phyloP scores from a whole-genome alignment of 1,284 basidiomycete species.

The Hemileia vastatrix region DNA sequence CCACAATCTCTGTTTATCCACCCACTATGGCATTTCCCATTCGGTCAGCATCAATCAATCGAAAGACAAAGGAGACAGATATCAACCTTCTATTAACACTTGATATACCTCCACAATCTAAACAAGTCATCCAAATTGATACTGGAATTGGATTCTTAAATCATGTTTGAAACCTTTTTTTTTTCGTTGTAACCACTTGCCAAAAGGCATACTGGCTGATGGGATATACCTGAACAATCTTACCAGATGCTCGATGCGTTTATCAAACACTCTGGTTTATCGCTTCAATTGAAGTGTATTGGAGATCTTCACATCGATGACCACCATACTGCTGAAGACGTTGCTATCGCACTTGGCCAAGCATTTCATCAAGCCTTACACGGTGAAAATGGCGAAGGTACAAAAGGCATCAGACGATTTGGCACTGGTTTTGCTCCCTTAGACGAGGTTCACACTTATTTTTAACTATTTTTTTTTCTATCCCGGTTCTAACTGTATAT shows the following conservation, averaged over 20 bases:
- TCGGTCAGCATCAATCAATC: conserved; percentile 61
- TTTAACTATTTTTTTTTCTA: not conserved
- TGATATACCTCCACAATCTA: conserved; percentile 59
- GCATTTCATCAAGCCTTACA: conserved; percentile 95
- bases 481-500: not conserved
- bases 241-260: conserved; percentile 43
- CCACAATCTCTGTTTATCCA: too few relatives aligned
- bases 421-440: conserved; percentile 94
- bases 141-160: conserved; percentile 98
- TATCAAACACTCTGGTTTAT: conserved; percentile 48
- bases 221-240: not conserved
- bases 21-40: too few relatives aligned
- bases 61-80: conserved; percentile 86
- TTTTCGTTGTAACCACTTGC: not conserved
- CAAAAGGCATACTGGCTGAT: not conserved
- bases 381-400: conserved; percentile 49
- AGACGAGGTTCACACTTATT: conserved; percentile 63
- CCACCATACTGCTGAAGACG: conserved; percentile 94
- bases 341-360: conserved; percentile 49
- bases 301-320: conserved; percentile 98
- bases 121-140: conserved; percentile 72
- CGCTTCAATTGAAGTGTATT: conserved; percentile 75
- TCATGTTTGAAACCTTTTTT: conserved; percentile 56
- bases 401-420: conserved; percentile 87
- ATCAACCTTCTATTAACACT: conserved; percentile 74